Evolutionary conservation across 164 flowering plant species (phyloP).

Genomic region (Echeveria elegans): DNA sequence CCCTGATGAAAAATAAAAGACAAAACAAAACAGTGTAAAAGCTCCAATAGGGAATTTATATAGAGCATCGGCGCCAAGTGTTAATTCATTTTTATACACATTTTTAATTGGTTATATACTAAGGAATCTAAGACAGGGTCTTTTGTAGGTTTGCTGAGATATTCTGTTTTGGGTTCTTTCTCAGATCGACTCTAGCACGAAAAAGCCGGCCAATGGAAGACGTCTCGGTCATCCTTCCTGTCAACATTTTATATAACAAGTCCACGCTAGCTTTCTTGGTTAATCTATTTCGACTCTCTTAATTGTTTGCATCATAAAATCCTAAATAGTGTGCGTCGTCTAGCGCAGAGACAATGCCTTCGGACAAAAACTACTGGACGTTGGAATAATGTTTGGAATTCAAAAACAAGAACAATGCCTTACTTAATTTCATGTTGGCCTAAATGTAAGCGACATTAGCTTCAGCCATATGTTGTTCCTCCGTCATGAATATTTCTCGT

Average conservation of each 20-base stretch:
- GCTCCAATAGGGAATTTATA: no score
- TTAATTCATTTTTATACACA: not conserved
- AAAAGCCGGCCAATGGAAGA: not conserved
- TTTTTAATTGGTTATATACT: not conserved
- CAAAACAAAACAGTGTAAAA: no score
- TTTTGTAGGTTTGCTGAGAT: not conserved
- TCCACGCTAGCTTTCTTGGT: not conserved
- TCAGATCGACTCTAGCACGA: not conserved
- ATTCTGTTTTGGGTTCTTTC: conserved; percentile 5
- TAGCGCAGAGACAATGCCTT: not conserved
- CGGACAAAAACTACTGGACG: not conserved
- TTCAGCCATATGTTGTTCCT: no score
- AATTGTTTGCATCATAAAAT: not conserved
- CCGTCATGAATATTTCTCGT: no score
- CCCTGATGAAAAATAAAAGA: no score
- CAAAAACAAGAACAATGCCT: not conserved
- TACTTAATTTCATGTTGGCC: not conserved
- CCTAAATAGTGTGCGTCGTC: not conserved
- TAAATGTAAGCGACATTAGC: no score
- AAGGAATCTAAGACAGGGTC: not conserved
- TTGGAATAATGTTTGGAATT: not conserved
- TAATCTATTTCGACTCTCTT: not conserved
- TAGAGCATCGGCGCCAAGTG: not conserved
- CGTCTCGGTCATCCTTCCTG: not conserved
- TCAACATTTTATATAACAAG: not conserved